These are phyloP conservation scores for Dictyostelium purpureum DNA, from an alignment of 78 protist species.

Conservation along the genomic window DNA sequence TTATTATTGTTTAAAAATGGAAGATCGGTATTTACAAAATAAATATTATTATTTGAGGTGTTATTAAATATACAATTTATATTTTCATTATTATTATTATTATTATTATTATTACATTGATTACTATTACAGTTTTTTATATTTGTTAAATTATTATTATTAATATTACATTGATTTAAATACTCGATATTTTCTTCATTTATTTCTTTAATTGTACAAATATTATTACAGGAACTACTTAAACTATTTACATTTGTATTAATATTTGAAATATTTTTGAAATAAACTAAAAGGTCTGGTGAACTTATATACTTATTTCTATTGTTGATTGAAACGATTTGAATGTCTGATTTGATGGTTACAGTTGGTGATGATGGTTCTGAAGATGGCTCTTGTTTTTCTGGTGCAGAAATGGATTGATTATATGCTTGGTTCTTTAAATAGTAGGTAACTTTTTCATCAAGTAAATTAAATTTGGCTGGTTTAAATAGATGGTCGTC, in stretches of 20 bases:
- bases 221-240: background rate
- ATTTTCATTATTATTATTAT: background rate
- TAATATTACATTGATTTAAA: background rate
- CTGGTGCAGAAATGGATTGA: background rate
- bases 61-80: background rate
- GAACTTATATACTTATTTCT: background rate
- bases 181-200: background rate
- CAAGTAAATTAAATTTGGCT: conserved; percentile 22
- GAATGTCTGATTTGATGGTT: background rate
- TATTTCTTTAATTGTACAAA: background rate
- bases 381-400: background rate
- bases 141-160: background rate
- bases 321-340: background rate
- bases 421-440: background rate
- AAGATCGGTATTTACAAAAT: too few species aligned
- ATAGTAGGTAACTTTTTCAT: conserved; percentile 3
- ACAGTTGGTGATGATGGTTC: background rate
- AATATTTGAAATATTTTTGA: background rate
- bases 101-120: background rate
- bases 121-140: background rate
- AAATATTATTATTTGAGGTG: background rate
- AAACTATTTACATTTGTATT: background rate
- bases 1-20: background rate
- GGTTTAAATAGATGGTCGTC: conserved; percentile 65
- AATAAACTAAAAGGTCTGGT: background rate